Percentiles rank a stretch among this genome's conserved stretches.
Evolutionary conservation across 2,329 filamentous ascomycete genomes (phyloP).

Genomic region (Microcera coccophila): DNA sequence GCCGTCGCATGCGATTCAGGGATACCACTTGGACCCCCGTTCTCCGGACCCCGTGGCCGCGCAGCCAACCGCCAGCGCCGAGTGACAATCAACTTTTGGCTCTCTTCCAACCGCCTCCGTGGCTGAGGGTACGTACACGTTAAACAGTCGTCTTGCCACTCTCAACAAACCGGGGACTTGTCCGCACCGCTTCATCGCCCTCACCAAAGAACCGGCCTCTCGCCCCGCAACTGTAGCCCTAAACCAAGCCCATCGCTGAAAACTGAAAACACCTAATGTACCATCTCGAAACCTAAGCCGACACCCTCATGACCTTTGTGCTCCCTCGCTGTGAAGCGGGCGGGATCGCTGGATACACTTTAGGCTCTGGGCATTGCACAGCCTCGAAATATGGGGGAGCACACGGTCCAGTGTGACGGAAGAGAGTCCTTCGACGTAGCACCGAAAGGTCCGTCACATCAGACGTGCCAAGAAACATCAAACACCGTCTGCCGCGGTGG

Average conservation of each 20-base stretch:
- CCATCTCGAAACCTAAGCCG: no score
- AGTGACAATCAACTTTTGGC: neutral
- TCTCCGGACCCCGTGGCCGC: neutral
- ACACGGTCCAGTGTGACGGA: neutral
- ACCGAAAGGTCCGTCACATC: neutral
- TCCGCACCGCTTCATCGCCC: neutral
- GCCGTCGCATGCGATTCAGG: neutral
- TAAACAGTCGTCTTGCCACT: neutral
- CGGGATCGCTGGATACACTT: neutral
- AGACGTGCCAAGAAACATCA: neutral
- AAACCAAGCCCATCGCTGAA: neutral
- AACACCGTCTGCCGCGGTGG: neutral
- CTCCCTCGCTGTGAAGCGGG: no score
- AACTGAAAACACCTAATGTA: neutral
- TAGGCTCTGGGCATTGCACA: neutral
- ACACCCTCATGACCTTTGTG: no score
- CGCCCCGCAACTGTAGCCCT: neutral
- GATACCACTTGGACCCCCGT: neutral
- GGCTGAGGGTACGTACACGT: neutral
- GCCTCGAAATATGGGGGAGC: neutral
- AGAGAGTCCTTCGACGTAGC: neutral
- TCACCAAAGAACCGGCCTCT: no score
- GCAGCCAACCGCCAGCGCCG: neutral
- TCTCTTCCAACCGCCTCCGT: no score
- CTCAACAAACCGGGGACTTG: neutral